These are phyloP conservation scores for Houttuynia cordata DNA, from an alignment of 164 flowering plant species.

Conservation along the genomic window DNA sequence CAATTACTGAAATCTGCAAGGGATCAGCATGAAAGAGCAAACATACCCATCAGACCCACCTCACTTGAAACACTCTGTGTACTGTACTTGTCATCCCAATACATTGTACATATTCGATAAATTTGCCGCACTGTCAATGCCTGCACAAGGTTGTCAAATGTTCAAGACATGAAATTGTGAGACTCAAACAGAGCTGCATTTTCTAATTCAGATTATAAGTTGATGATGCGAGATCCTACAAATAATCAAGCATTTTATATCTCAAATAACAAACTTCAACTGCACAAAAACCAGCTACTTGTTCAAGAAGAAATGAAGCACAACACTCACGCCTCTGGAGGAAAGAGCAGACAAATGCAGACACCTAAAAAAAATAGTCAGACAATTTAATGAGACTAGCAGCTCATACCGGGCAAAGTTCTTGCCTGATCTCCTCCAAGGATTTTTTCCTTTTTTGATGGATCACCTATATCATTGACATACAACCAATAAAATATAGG, in stretches of 20 bases:
- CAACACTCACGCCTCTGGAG: background rate
- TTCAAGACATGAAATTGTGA: background rate
- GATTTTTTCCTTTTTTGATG: slow-evolving; percentile 96
- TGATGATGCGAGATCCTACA: background rate
- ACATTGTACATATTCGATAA: slow-evolving; percentile 94
- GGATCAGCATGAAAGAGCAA: background rate
- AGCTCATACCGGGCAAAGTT: slow-evolving; percentile 83
- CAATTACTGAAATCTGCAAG: background rate
- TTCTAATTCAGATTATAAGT: background rate
- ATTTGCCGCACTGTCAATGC: slow-evolving; percentile 84
- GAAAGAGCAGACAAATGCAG: background rate
- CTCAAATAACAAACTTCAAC: background rate
- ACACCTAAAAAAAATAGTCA: background rate
- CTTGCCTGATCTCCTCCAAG: slow-evolving; percentile 80
- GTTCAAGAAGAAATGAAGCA: background rate
- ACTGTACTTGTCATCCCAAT: slow-evolving; percentile 96
- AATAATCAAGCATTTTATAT: background rate
- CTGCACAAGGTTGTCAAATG: slow-evolving; percentile 19
- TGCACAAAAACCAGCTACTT: background rate
- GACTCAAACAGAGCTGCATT: background rate
- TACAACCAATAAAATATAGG: background rate
- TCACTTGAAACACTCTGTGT: slow-evolving; percentile 96
- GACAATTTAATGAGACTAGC: background rate
- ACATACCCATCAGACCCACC: slow-evolving; percentile 27
- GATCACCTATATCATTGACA: slow-evolving; percentile 51